Conservation (phyloP, 345 rosid genomes). For the Brassica cretica region DNA sequence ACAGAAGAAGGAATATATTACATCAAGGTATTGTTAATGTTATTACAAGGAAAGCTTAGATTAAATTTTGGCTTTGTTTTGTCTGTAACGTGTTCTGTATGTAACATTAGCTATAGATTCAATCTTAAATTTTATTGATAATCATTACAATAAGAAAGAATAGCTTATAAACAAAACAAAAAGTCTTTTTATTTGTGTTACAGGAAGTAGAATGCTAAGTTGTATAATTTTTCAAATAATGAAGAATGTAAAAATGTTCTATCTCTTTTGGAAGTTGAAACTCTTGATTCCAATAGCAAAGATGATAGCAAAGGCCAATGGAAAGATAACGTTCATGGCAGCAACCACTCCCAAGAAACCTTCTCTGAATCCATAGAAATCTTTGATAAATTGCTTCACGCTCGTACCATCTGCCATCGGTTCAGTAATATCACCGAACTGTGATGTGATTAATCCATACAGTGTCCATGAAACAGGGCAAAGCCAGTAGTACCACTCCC, state of each 20-base stretch:
- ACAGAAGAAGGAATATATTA: background rate
- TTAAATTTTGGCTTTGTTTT: conserved; percentile 23
- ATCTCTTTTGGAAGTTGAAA: conserved; percentile 80
- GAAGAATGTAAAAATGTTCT: background rate
- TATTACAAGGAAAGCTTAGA: background rate
- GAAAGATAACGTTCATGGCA: conserved; percentile 46
- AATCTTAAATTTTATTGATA: conserved; percentile 14
- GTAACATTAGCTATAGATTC: conserved; percentile 32
- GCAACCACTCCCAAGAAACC: conserved; percentile 65
- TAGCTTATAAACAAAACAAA: conserved; percentile 7
- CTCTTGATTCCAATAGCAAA: conserved; percentile 70
- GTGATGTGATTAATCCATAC: conserved; percentile 51
- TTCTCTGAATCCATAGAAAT: conserved; percentile 57
- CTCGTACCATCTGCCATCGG: conserved; percentile 46
- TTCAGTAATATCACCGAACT: conserved; percentile 46
- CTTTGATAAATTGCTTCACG: conserved; percentile 54
- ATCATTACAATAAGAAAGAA: conserved; percentile 17
- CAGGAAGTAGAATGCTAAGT: background rate
- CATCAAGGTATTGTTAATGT: conserved; percentile 13
- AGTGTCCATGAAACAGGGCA: conserved; percentile 52
- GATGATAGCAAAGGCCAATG: conserved; percentile 56
- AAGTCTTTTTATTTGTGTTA: background rate
- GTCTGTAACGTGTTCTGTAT: conserved; percentile 30
- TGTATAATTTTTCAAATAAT: background rate
- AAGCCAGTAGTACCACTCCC: conserved; percentile 61